Evolutionary conservation across 75 land plant genomes (phyloP).

Genomic region (Picea glauca): DNA sequence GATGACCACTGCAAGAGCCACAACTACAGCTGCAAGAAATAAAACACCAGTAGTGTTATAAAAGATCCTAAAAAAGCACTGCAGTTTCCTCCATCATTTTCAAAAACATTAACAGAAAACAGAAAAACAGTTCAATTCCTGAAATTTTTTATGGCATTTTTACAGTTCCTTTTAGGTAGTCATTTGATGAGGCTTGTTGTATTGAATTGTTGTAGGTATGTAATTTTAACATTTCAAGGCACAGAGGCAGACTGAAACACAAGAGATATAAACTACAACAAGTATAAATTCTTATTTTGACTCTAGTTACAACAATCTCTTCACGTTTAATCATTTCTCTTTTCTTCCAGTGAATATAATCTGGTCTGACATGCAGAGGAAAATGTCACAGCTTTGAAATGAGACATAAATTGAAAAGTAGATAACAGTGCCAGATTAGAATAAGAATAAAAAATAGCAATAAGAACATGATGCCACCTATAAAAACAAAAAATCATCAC

Average conservation of each 20-base stretch:
- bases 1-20: constrained; percentile 63
- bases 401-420: neutral
- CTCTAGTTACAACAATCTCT: neutral
- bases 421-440: neutral
- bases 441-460: neutral
- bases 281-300: neutral
- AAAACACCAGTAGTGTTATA: neutral
- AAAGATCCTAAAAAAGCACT: neutral
- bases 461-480: neutral
- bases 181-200: neutral
- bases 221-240: neutral
- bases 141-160: neutral
- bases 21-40: constrained; percentile 51
- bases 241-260: neutral
- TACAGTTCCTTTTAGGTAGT: neutral
- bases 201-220: neutral
- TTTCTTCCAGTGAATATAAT: neutral
- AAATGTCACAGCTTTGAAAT: neutral
- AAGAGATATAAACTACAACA: neutral
- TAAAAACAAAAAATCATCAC: neutral
- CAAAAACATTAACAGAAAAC: too few relatives aligned
- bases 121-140: too few relatives aligned
- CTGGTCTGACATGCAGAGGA: neutral
- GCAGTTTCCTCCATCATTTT: too few relatives aligned
- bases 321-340: neutral